Evolutionary conservation across 2,329 filamentous ascomycete species (phyloP).

Genomic region (Fusarium luffae): DNA sequence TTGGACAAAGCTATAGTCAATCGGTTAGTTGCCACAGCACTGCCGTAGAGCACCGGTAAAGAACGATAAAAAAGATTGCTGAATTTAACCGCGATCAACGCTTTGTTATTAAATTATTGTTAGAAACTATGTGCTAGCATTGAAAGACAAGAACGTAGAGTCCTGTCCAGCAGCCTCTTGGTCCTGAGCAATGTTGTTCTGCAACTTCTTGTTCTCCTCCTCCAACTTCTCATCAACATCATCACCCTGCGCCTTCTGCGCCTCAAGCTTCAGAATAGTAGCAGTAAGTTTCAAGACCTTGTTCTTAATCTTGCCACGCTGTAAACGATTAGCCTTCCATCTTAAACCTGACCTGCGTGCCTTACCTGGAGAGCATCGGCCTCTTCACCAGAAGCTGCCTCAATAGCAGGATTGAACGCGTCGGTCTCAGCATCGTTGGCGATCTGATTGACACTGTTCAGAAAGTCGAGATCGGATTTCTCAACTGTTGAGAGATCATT

Average conservation of each 20-base stretch:
- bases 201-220: conserved; percentile 61
- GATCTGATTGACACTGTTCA: conserved; percentile 62
- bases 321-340: background rate
- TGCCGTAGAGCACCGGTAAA: too few relatives aligned
- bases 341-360: background rate
- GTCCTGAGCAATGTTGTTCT: conserved; percentile 64
- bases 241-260: conserved; percentile 62
- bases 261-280: conserved; percentile 61
- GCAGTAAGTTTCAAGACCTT: conserved; percentile 69
- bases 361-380: conserved; percentile 60
- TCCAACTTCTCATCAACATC: conserved; percentile 58
- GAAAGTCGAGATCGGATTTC: conserved; percentile 59
- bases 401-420: conserved; percentile 66
- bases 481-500: conserved; percentile 59
- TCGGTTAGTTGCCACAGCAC: background rate
- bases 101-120: background rate
- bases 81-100: too few relatives aligned
- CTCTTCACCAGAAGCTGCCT: conserved; percentile 57
- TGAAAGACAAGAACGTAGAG: conserved; percentile 50
- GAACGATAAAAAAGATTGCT: too few relatives aligned
- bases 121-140: conserved; percentile 20
- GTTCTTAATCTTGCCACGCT: conserved; percentile 69
- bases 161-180: conserved; percentile 58
- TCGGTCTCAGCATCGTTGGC: conserved; percentile 64
- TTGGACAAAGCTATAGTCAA: background rate